Evolutionary conservation across 768 basidiomycete species (phyloP), one percentile per base, ranked within the genome.

Genomic region (Amanita brunnescens): DNA sequence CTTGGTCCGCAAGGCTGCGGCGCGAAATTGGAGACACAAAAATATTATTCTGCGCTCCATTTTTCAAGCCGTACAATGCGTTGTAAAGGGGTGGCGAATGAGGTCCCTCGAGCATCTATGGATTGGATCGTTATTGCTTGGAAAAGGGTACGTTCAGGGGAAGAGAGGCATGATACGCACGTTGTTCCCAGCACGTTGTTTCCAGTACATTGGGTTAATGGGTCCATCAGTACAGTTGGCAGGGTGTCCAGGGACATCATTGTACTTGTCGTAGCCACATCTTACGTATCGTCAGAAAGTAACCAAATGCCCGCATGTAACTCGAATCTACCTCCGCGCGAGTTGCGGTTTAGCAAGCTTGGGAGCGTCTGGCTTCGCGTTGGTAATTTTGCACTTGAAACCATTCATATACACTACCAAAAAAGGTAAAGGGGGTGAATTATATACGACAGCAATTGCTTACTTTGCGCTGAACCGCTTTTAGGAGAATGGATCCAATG

Each of bases 151-250:
- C n/a, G n/a, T n/a, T n/a, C n/a, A 29, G 26, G 26, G 7, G 7
- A 29, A 7, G 7, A 29, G 26, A 7, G 26, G 26, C 26, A 29
- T 29, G 26, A 7, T 29, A 7, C 26, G 7, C 7, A 29, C 26
- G 26, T 29, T 29, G 26, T 29, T 29, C 7, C 26, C 26, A 3
- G 3, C 26, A 7, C 26, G 5, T 29, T 29, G 26, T 7, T 29
- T 29, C 26, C 26, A 29, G 26, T 29, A 29, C 3, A 29, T 3
- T 7, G 26, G 26, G 3, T 29, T 5, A 55, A 76, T 75, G 3
- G 77, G 67, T 20, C 76, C 76, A 47, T 69, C 71, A 0, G 76
- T 78, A 53, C 76, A 77, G 57, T 77, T 77, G 1, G 67, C 67
- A 1, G 69, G 71, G 13, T 61, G 61, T 0, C 69, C 65, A 0